These are phyloP conservation scores for Ophiostoma fasciatum DNA, from an alignment of 2,329 filamentous ascomycete genomes.

Conservation along the genomic window DNA sequence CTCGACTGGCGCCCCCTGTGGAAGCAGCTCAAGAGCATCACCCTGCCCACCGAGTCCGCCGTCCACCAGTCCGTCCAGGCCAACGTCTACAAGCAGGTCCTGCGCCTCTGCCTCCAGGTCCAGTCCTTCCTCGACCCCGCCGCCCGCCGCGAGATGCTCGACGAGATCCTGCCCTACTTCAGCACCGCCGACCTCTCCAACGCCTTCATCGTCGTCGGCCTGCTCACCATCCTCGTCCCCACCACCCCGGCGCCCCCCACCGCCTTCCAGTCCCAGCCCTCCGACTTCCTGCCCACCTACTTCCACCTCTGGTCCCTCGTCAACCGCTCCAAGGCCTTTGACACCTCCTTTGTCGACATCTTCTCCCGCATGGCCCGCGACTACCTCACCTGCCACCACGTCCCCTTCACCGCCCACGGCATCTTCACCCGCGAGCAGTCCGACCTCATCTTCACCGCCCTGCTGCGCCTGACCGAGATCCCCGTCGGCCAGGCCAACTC, in stretches of 20 bases:
- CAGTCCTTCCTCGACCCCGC: constrained; percentile 86
- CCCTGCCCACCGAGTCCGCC: constrained; percentile 72
- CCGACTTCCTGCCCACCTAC: constrained; percentile 79
- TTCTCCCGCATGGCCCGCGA: constrained; percentile 80
- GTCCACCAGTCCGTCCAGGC: constrained; percentile 41
- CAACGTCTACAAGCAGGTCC: constrained; percentile 48
- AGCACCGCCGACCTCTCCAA: constrained; percentile 85
- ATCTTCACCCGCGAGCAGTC: constrained; percentile 90
- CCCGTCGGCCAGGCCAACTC: constrained; percentile 93
- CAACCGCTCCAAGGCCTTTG: constrained; percentile 74
- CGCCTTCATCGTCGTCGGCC: constrained; percentile 80
- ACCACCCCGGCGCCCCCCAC: constrained; percentile 63
- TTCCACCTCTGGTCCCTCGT: constrained; percentile 96
- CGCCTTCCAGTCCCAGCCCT: constrained; percentile 63
- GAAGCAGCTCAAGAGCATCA: constrained; percentile 81
- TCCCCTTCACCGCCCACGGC: constrained; percentile 73
- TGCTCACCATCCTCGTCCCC: constrained; percentile 77
- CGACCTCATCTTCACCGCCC: constrained; percentile 80
- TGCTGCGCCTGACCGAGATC: constrained; percentile 81
- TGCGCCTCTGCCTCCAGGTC: constrained; percentile 79
- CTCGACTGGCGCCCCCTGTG: constrained; percentile 90
- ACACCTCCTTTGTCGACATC: constrained; percentile 78
- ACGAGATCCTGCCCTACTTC: constrained; percentile 74
- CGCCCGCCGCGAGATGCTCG: constrained; percentile 67
- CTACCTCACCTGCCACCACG: constrained; percentile 56